Percentiles rank a stretch among this genome's conserved stretches.
Evolutionary conservation across 352 stramenopile genomes (phyloP).

Genomic region (Blastocystis sp.): DNA sequence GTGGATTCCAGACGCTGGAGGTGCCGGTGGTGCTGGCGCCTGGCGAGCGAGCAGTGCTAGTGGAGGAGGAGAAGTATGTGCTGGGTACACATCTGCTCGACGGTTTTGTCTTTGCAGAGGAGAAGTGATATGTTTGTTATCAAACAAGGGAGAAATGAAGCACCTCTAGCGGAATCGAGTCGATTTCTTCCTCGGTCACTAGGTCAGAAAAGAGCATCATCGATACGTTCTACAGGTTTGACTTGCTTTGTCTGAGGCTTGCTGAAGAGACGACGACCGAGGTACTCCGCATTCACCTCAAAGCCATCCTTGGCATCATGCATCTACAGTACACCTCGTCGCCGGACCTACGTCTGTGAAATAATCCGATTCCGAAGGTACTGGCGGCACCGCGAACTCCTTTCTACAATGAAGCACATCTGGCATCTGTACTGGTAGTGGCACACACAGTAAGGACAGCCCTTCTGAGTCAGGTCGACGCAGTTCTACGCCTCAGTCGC

Average conservation of each 20-base stretch:
- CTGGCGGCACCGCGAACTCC: not conserved
- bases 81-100: conserved; percentile 22
- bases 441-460: conserved; percentile 12
- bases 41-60: conserved; percentile 50
- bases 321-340: not conserved
- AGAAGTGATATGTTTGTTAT: conserved; percentile 40
- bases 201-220: not conserved
- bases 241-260: not conserved
- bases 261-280: conserved; percentile 51
- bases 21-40: conserved; percentile 19
- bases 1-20: conserved; percentile 56
- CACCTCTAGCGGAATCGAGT: conserved; percentile 16
- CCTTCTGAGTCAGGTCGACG: not conserved
- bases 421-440: not conserved
- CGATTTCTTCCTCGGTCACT: conserved; percentile 32
- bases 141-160: not conserved
- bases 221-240: not conserved
- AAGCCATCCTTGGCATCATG: conserved; percentile 25
- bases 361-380: not conserved
- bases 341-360: not conserved
- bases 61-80: conserved; percentile 16
- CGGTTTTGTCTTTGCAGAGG: conserved; percentile 32
- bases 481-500: not conserved
- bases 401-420: not conserved
- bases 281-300: conserved; percentile 45